phyloP scores from a whole-genome alignment of 2,329 filamentous ascomycete genomes.

The Ophiostoma sp. region DNA sequence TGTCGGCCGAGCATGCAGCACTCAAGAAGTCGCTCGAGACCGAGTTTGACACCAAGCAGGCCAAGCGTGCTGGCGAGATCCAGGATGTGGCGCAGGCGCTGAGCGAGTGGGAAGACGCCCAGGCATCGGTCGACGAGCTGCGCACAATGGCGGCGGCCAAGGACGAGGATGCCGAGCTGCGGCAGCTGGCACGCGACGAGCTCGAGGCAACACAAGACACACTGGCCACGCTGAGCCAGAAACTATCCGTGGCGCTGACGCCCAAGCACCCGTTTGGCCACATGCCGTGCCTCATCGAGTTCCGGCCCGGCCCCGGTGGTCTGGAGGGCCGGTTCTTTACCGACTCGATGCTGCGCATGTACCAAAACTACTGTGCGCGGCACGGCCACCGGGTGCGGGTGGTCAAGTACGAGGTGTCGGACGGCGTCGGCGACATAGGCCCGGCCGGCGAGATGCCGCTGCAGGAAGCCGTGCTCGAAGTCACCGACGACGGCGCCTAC shows the following conservation, averaged over 20 bases:
- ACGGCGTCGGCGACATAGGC: slow-evolving; percentile 53
- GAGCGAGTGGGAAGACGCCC: slow-evolving; percentile 53
- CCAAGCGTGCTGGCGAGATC: slow-evolving; percentile 58
- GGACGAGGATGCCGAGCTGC: slow-evolving; percentile 64
- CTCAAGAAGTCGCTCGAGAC: slow-evolving; percentile 48
- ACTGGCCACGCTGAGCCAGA: slow-evolving; percentile 58
- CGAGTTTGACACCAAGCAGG: slow-evolving; percentile 52
- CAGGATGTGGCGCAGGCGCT: slow-evolving; percentile 53
- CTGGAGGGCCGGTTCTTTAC: slow-evolving; percentile 89
- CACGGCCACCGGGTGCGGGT: slow-evolving; percentile 61
- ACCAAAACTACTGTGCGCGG: slow-evolving; percentile 64
- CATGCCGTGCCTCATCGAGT: slow-evolving; percentile 84
- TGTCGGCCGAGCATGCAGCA: slow-evolving; percentile 53
- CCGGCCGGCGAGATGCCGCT: slow-evolving; percentile 62
- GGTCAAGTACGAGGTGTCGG: slow-evolving; percentile 74
- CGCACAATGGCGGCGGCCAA: slow-evolving; percentile 45
- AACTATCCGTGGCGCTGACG: slow-evolving; percentile 71
- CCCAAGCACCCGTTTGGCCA: slow-evolving; percentile 86
- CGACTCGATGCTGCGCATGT: slow-evolving; percentile 84
- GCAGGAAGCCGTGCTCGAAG: slow-evolving; percentile 81
- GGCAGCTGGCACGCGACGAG: slow-evolving; percentile 75
- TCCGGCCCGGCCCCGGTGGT: slow-evolving; percentile 86
- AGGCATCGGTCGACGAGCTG: slow-evolving; percentile 51
- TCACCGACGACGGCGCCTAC: slow-evolving; percentile 73
- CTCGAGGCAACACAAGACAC: slow-evolving; percentile 59